phyloP scores from a whole-genome alignment of 1,139 yeast species.

The Suhomyces choctaworum region DNA sequence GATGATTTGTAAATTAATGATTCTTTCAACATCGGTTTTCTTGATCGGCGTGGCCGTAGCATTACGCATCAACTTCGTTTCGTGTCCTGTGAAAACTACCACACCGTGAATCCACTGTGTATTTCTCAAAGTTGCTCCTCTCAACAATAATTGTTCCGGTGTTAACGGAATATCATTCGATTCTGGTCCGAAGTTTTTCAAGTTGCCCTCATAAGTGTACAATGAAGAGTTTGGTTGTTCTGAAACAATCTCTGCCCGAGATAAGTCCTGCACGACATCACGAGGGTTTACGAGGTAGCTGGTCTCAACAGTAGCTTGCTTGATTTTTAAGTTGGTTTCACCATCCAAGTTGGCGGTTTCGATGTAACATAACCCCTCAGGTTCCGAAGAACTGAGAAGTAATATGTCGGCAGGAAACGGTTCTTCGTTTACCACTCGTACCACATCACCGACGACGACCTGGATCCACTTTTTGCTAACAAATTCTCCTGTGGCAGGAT shows the following conservation, averaged over 20 bases:
- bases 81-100: slow-evolving; percentile 96
- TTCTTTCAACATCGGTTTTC: slow-evolving; percentile 94
- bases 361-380: slow-evolving; percentile 95
- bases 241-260: slow-evolving; percentile 53
- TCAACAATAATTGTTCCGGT: slow-evolving; percentile 86
- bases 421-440: slow-evolving; percentile 81
- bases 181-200: slow-evolving; percentile 54
- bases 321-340: slow-evolving; percentile 93
- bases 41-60: slow-evolving; percentile 99
- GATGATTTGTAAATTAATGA: slow-evolving; percentile 87
- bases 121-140: slow-evolving; percentile 95
- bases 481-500: slow-evolving; percentile 61
- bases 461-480: slow-evolving; percentile 77
- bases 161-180: slow-evolving; percentile 61
- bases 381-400: slow-evolving; percentile 87
- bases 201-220: slow-evolving; percentile 90
- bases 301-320: slow-evolving; percentile 83
- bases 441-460: slow-evolving; percentile 88
- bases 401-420: slow-evolving; percentile 94
- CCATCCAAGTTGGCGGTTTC: slow-evolving; percentile 98
- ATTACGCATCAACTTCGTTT: slow-evolving; percentile 95
- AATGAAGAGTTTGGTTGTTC: slow-evolving; percentile 95
- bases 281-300: slow-evolving; percentile 68
- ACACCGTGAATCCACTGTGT: slow-evolving; percentile 95
- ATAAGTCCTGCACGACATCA: slow-evolving; percentile 47